phyloP scores from a whole-genome alignment of 23 red algal genomes.

The Cyanidium caldarium region DNA sequence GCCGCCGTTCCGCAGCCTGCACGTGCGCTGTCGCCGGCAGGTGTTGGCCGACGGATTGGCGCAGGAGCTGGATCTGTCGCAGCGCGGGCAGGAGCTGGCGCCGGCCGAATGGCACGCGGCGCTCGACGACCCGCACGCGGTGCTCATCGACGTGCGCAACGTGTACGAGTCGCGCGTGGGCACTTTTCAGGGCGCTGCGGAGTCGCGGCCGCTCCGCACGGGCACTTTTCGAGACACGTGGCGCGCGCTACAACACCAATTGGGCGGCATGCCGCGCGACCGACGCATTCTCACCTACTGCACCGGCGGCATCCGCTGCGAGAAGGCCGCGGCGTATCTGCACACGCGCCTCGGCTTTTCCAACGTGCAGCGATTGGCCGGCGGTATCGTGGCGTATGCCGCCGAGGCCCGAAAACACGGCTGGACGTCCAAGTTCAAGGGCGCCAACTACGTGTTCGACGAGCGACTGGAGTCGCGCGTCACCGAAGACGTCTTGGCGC shows the following conservation, averaged over 20 bases:
- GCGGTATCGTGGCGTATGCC: slow-evolving; percentile 85
- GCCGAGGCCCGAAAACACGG: slow-evolving; percentile 17
- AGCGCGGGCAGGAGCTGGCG: slow-evolving; percentile 19
- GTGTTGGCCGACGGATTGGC: slow-evolving; percentile 64
- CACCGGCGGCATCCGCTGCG: slow-evolving; percentile 85
- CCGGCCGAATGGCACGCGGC: slow-evolving; percentile 53
- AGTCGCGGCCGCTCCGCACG: slow-evolving; percentile 24
- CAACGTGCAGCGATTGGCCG: slow-evolving; percentile 39
- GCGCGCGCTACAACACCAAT: slow-evolving; percentile 27
- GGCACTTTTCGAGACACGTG: slow-evolving; percentile 62
- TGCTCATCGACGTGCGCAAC: slow-evolving; percentile 72
- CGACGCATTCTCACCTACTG: slow-evolving; percentile 67
- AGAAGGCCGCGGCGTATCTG: slow-evolving; percentile 73
- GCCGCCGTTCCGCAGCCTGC: slow-evolving; percentile 59
- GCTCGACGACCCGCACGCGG: slow-evolving; percentile 8
- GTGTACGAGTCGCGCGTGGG: slow-evolving; percentile 69
- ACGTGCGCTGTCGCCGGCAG: slow-evolving; percentile 28
- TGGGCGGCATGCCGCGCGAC: slow-evolving; percentile 13
- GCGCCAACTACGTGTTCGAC: slow-evolving; percentile 75
- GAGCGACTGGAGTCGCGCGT: slow-evolving; percentile 44
- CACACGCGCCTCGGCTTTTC: slow-evolving; percentile 55
- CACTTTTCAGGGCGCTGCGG: slow-evolving; percentile 38
- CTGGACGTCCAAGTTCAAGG: slow-evolving; percentile 36
- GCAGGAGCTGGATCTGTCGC: slow-evolving; percentile 32
- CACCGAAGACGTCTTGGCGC: slow-evolving; percentile 40